Percentiles rank a stretch among this genome's conserved stretches.
phyloP scores from a whole-genome alignment of 2,329 filamentous ascomycete species.

The Scedosporium apiospermum region DNA sequence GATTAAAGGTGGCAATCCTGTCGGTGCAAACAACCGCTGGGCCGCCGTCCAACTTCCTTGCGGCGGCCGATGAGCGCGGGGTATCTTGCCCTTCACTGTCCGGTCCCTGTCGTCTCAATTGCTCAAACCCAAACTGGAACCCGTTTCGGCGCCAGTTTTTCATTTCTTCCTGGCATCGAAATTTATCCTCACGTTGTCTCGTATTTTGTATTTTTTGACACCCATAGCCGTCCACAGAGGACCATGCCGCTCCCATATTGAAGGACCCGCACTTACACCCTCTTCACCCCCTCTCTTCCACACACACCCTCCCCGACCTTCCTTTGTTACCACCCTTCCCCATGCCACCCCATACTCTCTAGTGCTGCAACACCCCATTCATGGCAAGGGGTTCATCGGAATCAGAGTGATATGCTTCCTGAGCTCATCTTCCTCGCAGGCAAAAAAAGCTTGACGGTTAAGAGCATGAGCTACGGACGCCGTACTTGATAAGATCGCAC shows the following conservation, averaged over 20 bases:
- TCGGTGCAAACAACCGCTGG: not conserved
- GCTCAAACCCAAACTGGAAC: not conserved
- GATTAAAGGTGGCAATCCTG: not conserved
- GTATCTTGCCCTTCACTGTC: not conserved
- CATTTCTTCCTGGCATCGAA: not conserved
- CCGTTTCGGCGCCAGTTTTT: not conserved
- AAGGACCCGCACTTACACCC: not conserved
- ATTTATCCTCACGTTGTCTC: not conserved
- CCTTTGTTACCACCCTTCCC: not conserved
- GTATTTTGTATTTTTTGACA: not conserved
- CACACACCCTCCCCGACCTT: not conserved
- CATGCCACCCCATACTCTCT: not conserved
- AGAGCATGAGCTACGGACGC: not conserved
- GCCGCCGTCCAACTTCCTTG: not conserved
- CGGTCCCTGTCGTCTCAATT: not conserved
- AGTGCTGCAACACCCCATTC: not conserved
- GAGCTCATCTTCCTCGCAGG: not conserved
- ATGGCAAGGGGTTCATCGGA: not conserved
- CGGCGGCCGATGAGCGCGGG: not conserved
- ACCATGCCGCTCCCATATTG: not conserved
- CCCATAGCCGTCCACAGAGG: not conserved
- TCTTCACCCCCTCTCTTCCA: not conserved
- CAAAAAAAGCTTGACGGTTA: not conserved
- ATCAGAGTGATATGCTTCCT: not conserved
- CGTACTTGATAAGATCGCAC: not conserved